These are phyloP conservation scores for Metschnikowia reukaufii DNA, from an alignment of 805 yeast species.

Conservation along the genomic window DNA sequence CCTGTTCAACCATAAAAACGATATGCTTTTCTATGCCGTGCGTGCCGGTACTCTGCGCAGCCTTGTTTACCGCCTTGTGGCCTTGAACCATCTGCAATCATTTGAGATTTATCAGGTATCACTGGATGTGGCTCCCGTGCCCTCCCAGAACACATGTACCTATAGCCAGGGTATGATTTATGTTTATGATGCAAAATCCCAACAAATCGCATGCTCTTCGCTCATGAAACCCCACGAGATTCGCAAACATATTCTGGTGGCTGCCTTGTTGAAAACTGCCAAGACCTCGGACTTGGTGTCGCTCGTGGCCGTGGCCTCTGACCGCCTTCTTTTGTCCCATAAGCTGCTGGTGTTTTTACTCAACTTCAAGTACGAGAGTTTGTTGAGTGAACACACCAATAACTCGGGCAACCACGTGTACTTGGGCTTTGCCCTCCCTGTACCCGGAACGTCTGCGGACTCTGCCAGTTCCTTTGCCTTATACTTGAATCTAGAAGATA, in stretches of 20 bases:
- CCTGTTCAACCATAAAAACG: constrained; percentile 24
- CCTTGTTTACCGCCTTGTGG: constrained; percentile 26
- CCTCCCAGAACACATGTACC: constrained; percentile 1
- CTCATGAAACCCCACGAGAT: constrained; percentile 25
- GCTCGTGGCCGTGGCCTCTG: constrained; percentile 41
- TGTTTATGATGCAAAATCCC: constrained; percentile 20
- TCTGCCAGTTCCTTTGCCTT: constrained; percentile 43
- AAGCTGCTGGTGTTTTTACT: constrained; percentile 42
- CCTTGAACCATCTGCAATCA: constrained; percentile 24
- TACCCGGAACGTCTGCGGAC: constrained; percentile 44
- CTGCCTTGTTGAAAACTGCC: constrained; percentile 16
- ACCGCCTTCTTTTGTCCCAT: constrained; percentile 46
- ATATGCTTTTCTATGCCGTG: constrained; percentile 24
- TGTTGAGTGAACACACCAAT: constrained; percentile 32
- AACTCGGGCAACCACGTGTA: constrained; percentile 27
- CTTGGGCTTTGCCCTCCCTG: constrained; percentile 25
- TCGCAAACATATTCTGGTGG: constrained; percentile 23
- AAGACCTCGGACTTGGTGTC: constrained; percentile 23
- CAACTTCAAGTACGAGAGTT: constrained; percentile 45
- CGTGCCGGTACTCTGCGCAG: constrained; percentile 6
- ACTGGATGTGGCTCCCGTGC: not conserved
- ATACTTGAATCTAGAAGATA: constrained; percentile 40
- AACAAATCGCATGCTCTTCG: constrained; percentile 23
- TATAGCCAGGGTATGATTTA: constrained; percentile 31
- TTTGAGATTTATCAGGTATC: constrained; percentile 26